These are phyloP conservation scores for Vigna nakashimae DNA, from an alignment of 306 rosid genomes.

Conservation along the genomic window DNA sequence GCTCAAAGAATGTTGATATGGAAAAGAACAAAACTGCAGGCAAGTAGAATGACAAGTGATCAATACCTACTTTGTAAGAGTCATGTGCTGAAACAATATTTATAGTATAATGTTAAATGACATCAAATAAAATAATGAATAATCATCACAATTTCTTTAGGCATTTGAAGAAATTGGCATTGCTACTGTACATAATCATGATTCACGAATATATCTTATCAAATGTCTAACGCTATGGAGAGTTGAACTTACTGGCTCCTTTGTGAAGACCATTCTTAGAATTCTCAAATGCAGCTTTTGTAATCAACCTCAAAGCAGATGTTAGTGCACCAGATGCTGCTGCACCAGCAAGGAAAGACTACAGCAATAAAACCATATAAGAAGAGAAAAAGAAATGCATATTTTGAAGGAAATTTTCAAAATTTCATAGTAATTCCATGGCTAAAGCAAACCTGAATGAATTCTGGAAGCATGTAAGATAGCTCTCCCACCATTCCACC, in stretches of 20 bases:
- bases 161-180: not conserved
- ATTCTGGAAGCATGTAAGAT: constrained; percentile 79
- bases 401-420: not conserved
- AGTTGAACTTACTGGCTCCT: constrained; percentile 80
- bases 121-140: not conserved
- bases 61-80: not conserved
- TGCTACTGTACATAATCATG: no score
- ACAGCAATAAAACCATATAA: constrained; percentile 39
- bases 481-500: constrained; percentile 98
- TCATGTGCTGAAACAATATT: not conserved
- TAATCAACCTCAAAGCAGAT: constrained; percentile 77
- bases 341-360: constrained; percentile 84
- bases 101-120: not conserved
- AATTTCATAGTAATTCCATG: not conserved
- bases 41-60: constrained; percentile 32
- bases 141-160: not conserved
- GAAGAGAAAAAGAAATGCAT: not conserved
- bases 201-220: not conserved
- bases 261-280: constrained; percentile 74
- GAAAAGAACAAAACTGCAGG: constrained; percentile 82
- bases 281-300: constrained; percentile 80
- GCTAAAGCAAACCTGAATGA: constrained; percentile 67
- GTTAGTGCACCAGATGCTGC: constrained; percentile 93
- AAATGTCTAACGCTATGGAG: not conserved
- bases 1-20: constrained; percentile 70